Evolutionary conservation across 2,329 filamentous ascomycete genomes (phyloP).

Genomic region (Pseudogymnoascus verrucosus): DNA sequence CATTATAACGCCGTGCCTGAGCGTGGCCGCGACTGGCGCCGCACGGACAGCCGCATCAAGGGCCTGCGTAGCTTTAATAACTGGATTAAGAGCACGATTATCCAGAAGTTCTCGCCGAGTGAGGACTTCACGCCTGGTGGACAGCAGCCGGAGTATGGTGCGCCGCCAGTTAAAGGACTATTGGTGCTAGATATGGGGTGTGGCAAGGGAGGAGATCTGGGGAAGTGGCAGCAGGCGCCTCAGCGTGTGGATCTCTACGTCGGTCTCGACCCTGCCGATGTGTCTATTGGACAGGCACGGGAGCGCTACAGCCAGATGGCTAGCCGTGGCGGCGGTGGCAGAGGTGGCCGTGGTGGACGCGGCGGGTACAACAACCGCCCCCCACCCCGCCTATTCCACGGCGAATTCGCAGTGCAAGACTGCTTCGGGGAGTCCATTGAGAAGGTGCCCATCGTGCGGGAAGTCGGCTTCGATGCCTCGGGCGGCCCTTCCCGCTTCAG

Average conservation of each 20-base stretch:
- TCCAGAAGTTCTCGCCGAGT: slow-evolving; percentile 87
- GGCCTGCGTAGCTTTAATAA: slow-evolving; percentile 94
- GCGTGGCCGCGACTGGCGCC: slow-evolving; percentile 87
- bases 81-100: slow-evolving; percentile 96
- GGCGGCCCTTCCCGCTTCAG: slow-evolving; percentile 60
- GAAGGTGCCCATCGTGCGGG: slow-evolving; percentile 69
- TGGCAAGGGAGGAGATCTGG: slow-evolving; percentile 90
- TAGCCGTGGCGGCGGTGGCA: slow-evolving; percentile 43
- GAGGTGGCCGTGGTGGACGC: slow-evolving; percentile 35
- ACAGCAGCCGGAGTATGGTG: slow-evolving; percentile 34
- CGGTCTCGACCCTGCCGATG: slow-evolving; percentile 83
- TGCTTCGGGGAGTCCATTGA: slow-evolving; percentile 82
- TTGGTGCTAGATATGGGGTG: slow-evolving; percentile 91
- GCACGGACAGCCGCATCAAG: slow-evolving; percentile 90
- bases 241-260: slow-evolving; percentile 89
- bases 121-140: slow-evolving; percentile 62
- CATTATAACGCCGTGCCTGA: slow-evolving; percentile 97
- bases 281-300: slow-evolving; percentile 83
- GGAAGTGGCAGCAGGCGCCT: slow-evolving; percentile 94
- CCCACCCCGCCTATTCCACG: slow-evolving; percentile 63
- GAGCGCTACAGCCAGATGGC: slow-evolving; percentile 74
- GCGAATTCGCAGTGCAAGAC: slow-evolving; percentile 82
- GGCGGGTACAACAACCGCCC: slow-evolving; percentile 41
- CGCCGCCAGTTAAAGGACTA: slow-evolving; percentile 44
- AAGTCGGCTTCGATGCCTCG: slow-evolving; percentile 80